Percentiles rank a stretch among this genome's conserved stretches.
phyloP scores from a whole-genome alignment of 495 filamentous ascomycete genomes.

The Xylaria longipes region DNA sequence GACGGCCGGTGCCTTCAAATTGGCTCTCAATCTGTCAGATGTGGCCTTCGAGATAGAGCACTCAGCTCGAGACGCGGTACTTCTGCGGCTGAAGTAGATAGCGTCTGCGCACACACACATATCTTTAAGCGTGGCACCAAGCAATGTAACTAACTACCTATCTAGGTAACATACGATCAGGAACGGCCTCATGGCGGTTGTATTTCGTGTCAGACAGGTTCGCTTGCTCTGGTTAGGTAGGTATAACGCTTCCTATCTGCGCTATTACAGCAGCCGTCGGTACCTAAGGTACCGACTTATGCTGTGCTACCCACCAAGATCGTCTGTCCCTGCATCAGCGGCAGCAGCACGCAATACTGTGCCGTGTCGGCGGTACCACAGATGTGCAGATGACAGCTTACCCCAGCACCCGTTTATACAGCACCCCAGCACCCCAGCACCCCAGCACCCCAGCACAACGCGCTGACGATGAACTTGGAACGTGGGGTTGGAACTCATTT shows the following conservation, averaged over 20 bases:
- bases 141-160: neutral
- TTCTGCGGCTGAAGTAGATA: constrained; percentile 14
- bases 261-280: neutral
- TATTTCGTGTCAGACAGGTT: constrained; percentile 9
- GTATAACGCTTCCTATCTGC: constrained; percentile 2
- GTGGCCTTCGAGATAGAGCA: neutral
- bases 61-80: neutral
- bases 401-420: neutral
- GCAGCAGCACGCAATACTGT: neutral
- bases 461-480: neutral
- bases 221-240: constrained; percentile 11
- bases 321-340: neutral
- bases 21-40: neutral
- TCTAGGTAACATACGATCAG: neutral
- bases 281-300: constrained; percentile 2
- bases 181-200: constrained; percentile 1
- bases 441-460: too few relatives aligned
- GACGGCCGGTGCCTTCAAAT: neutral
- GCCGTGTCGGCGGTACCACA: neutral
- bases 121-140: neutral
- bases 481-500: neutral
- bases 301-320: constrained; percentile 1
- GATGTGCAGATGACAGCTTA: neutral
- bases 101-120: neutral
- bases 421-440: too few relatives aligned